These are phyloP conservation scores for Boletus fagicola DNA, from an alignment of 768 basidiomycete genomes.

Conservation along the genomic window DNA sequence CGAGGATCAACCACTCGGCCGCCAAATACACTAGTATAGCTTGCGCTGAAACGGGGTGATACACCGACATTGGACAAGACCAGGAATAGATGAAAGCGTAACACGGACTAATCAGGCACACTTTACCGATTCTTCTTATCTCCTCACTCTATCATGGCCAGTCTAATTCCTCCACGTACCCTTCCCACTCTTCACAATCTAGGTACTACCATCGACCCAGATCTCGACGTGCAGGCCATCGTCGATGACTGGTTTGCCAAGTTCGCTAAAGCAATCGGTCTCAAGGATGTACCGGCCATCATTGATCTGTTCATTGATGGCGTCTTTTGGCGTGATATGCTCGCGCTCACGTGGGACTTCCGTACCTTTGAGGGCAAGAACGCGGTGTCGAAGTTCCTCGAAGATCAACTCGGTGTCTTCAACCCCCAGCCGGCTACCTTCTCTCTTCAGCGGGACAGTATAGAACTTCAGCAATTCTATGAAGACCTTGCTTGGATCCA, in stretches of 20 bases:
- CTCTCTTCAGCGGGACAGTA: constrained; percentile 21
- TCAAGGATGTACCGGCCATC: constrained; percentile 36
- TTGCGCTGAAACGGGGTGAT: background rate
- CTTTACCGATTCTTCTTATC: background rate
- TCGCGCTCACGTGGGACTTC: constrained; percentile 64
- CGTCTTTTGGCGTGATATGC: constrained; percentile 57
- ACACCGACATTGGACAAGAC: background rate
- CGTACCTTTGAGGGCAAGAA: constrained; percentile 50
- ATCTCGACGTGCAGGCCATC: constrained; percentile 37
- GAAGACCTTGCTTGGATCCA: constrained; percentile 45
- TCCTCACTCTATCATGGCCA: constrained; percentile 7
- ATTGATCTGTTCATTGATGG: constrained; percentile 33
- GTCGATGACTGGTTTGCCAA: constrained; percentile 42
- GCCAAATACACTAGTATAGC: background rate
- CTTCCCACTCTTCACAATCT: constrained; percentile 28
- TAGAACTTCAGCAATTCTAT: constrained; percentile 28
- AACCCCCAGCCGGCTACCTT: constrained; percentile 21
- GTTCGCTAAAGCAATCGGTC: constrained; percentile 35
- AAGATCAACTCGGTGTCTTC: constrained; percentile 39
- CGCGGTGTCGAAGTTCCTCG: constrained; percentile 44
- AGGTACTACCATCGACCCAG: constrained; percentile 25
- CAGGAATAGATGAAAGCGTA: background rate
- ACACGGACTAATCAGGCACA: background rate
- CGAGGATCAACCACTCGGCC: background rate
- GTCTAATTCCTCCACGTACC: background rate